These are phyloP conservation scores for Keithomyces neogunnii DNA, from an alignment of 2,329 filamentous ascomycete species.

Conservation along the genomic window DNA sequence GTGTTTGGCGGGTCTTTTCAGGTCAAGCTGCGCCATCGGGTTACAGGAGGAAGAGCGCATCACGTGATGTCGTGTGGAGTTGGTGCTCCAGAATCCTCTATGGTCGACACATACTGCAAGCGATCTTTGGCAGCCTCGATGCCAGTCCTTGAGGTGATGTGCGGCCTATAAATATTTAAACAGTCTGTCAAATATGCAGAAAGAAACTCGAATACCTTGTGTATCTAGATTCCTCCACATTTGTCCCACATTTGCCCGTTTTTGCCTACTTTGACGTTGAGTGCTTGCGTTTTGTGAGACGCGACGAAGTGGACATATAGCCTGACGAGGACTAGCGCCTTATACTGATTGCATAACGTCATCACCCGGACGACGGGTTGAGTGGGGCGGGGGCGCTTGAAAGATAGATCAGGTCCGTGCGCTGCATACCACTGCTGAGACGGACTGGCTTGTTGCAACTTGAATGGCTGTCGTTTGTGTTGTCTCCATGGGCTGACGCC, in stretches of 20 bases:
- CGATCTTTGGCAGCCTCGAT: neutral
- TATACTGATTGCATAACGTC: neutral
- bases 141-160: too few species aligned
- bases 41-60: neutral
- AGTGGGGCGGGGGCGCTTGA: neutral
- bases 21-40: neutral
- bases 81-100: neutral
- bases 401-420: neutral
- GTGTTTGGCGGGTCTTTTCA: neutral
- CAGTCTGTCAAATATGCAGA: too few species aligned
- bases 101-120: neutral
- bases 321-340: neutral
- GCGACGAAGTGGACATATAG: neutral
- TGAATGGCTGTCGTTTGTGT: too few species aligned
- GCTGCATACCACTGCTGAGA: neutral
- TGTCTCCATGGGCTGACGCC: neutral
- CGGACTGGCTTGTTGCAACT: neutral
- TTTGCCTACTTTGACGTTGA: neutral
- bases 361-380: constrained; percentile 5
- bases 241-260: neutral
- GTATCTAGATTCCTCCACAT: too few species aligned
- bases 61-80: constrained; percentile 5
- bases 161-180: too few species aligned
- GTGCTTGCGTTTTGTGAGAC: constrained; percentile 1
- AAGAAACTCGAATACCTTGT: too few species aligned